These are phyloP conservation scores for Lyophyllum atratum DNA, from an alignment of 768 basidiomycete genomes.

Conservation along the genomic window DNA sequence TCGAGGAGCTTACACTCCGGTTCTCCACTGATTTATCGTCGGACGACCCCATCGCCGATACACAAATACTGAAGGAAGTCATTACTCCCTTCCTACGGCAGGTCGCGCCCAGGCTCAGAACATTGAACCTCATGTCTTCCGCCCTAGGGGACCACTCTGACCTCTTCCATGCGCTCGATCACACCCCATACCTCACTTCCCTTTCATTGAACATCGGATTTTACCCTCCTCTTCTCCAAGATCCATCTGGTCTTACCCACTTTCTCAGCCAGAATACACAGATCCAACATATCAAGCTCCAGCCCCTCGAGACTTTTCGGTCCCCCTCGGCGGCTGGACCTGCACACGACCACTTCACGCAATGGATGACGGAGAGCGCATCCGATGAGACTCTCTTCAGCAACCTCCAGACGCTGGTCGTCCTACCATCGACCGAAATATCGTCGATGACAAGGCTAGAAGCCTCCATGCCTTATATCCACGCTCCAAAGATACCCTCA, in stretches of 20 bases:
- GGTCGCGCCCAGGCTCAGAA: neutral
- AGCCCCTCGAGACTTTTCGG: slow-evolving; percentile 12
- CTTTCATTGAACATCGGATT: slow-evolving; percentile 14
- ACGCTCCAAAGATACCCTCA: slow-evolving; percentile 16
- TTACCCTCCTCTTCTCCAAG: slow-evolving; percentile 13
- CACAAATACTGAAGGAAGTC: neutral
- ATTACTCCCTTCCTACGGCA: slow-evolving; percentile 7
- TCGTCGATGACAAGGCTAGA: slow-evolving; percentile 2
- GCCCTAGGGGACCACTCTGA: slow-evolving; percentile 13
- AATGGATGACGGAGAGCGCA: slow-evolving; percentile 11
- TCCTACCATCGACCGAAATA: slow-evolving; percentile 11
- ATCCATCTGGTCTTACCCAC: slow-evolving; percentile 6
- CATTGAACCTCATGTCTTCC: slow-evolving; percentile 11
- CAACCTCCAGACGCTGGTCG: slow-evolving; percentile 11
- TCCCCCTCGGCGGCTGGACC: slow-evolving; percentile 8
- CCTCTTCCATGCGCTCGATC: slow-evolving; percentile 10
- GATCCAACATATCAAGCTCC: slow-evolving; percentile 14
- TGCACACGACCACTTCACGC: slow-evolving; percentile 8
- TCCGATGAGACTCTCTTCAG: slow-evolving; percentile 2
- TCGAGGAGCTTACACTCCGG: slow-evolving; percentile 8
- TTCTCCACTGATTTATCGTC: slow-evolving; percentile 10
- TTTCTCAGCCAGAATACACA: slow-evolving; percentile 6
- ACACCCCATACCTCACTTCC: slow-evolving; percentile 5
- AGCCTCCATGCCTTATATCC: slow-evolving; percentile 3
- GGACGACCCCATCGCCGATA: slow-evolving; percentile 5